Evolutionary conservation across 2,329 filamentous ascomycete genomes (phyloP), one percentile per base, ranked within the genome.

Genomic region (Chlorencoelia australis): DNA sequence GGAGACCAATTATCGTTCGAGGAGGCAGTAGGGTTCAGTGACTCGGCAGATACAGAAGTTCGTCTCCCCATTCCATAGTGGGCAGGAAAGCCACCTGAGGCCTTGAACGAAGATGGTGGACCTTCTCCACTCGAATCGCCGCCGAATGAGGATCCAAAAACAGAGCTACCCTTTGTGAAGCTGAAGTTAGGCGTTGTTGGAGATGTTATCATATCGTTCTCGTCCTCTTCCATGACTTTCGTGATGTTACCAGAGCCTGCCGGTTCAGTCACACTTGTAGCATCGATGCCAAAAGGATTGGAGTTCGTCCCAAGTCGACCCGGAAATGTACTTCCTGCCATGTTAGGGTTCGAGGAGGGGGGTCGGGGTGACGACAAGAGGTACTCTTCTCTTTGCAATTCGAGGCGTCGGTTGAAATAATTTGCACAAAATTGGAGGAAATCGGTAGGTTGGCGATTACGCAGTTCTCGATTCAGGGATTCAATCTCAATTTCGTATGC

Each of bases 41-140:
- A 95, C 63, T 98, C 91, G 33, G 91, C 91, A 26, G 91, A 96
- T 35, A 98, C 91, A 3, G 91, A 96, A 25, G 88, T 95, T 52
- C 91, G 84, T 46, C 91, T 82, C 51, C 77, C 83, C 62, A 94
- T 80, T 60, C 94, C 94, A 65, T 95, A 96, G 59, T 96, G 88
- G 50, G 75, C 82, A 38, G 91, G 91, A 56, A 94, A 85, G 51
- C 75, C 78, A 47, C 84, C 78, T 42, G 74, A 58, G 18, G 46
- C 39, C 33, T 53, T 52, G 55, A 56, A 52, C 42, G 56, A 54
- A 5, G 66, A 63, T 10, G 66, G 62, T 14, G 66, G 66, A 28
- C 73, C 69, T 18, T 54, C 50, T 13, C 59, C 48, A 21, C 60
- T 58, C 45, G 66, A 66, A 47, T 71, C 68, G 25, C 63, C 67